These are phyloP conservation scores for Coleophoma crateriformis DNA, from an alignment of 2,329 filamentous ascomycete genomes.

Conservation along the genomic window DNA sequence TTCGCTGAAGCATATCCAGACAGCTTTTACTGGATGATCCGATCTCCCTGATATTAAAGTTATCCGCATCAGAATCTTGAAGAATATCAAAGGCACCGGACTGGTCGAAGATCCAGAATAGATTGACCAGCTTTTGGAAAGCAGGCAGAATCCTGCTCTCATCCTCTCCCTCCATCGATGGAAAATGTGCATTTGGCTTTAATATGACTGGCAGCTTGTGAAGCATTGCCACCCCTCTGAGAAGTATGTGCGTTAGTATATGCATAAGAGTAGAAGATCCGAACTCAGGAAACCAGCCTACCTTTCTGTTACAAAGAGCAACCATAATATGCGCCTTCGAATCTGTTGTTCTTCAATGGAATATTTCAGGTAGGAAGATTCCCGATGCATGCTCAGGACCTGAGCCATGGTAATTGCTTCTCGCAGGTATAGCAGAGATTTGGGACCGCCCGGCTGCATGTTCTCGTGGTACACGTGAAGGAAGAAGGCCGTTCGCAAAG, in stretches of 20 bases:
- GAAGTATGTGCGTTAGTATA: conserved; percentile 14
- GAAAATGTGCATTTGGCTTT: conserved; percentile 32
- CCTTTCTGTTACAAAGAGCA: conserved; percentile 42
- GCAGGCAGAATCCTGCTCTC: conserved; percentile 39
- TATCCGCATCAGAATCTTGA: conserved; percentile 5
- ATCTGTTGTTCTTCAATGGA: conserved; percentile 35
- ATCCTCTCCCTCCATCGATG: conserved; percentile 31
- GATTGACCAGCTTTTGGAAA: conserved; percentile 41
- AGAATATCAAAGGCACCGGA: conserved; percentile 42
- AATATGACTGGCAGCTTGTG: conserved; percentile 42
- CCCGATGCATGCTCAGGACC: conserved; percentile 39
- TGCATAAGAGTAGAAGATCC: background rate
- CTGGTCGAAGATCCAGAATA: conserved; percentile 45
- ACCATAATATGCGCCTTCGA: conserved; percentile 38
- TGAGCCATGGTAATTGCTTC: conserved; percentile 47
- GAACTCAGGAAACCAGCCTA: conserved; percentile 5
- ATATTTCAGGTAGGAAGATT: conserved; percentile 33
- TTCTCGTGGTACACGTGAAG: conserved; percentile 48
- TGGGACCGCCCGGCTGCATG: conserved; percentile 36
- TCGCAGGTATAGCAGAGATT: conserved; percentile 41
- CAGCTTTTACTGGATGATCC: conserved; percentile 14
- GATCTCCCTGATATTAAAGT: background rate
- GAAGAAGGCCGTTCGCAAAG: conserved; percentile 42
- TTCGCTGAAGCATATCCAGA: conserved; percentile 34
- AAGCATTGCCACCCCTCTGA: conserved; percentile 42